Evolutionary conservation across 768 basidiomycete species (phyloP).

Genomic region (Solioccasus polychromus): DNA sequence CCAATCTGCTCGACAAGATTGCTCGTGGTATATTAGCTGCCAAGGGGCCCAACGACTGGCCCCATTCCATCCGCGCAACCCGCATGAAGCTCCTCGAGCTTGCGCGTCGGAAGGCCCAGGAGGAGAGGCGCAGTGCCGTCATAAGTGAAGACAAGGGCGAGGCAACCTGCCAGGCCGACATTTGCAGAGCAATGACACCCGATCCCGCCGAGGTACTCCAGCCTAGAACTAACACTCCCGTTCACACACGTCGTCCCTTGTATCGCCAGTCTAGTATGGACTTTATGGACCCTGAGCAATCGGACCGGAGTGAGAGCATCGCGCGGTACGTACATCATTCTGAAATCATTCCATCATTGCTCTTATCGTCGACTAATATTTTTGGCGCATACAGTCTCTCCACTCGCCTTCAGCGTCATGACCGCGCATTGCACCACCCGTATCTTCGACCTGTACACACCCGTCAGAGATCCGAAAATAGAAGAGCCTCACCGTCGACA

Average conservation of each 20-base stretch:
- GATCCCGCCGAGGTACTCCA: conserved; percentile 42
- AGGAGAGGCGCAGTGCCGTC: conserved; percentile 40
- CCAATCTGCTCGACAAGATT: conserved; percentile 84
- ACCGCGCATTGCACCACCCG: conserved; percentile 60
- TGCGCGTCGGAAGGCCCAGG: conserved; percentile 62
- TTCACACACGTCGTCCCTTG: conserved; percentile 49
- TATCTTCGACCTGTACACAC: conserved; percentile 43
- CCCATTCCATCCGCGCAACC: conserved; percentile 77
- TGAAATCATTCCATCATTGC: not conserved
- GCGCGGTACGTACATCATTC: conserved; percentile 49
- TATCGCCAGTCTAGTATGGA: conserved; percentile 89
- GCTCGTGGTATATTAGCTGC: conserved; percentile 73
- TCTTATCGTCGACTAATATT: conserved; percentile 9
- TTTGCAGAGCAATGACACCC: conserved; percentile 16
- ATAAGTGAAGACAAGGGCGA: conserved; percentile 43
- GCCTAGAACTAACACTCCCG: conserved; percentile 47
- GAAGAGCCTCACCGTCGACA: conserved; percentile 43
- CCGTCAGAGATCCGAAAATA: conserved; percentile 23
- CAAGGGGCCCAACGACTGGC: conserved; percentile 78
- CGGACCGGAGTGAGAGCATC: conserved; percentile 48
- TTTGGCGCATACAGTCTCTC: conserved; percentile 49
- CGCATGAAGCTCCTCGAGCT: conserved; percentile 81
- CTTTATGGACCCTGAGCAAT: conserved; percentile 58
- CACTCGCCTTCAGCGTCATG: conserved; percentile 62
- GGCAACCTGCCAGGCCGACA: conserved; percentile 8